Conservation (phyloP, 352 stramenopile genomes). For the Phytophthora europaea region DNA sequence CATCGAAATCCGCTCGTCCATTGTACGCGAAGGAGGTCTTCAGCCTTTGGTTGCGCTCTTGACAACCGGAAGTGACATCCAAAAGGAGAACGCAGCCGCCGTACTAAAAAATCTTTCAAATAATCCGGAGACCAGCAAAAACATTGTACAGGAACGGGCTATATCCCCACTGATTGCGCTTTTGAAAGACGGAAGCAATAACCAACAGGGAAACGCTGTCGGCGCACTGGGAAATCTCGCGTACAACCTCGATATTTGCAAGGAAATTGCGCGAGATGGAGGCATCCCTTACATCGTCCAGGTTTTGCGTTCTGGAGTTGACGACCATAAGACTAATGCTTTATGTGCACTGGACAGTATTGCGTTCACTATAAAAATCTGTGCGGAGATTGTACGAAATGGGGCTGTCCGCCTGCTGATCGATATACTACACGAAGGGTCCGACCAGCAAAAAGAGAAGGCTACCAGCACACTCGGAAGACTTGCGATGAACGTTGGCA, state of each 20-base stretch:
- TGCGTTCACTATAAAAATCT: background rate
- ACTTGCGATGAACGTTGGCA: background rate
- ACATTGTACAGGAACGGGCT: background rate
- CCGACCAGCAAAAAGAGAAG: background rate
- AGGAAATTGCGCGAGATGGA: background rate
- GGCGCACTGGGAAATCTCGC: background rate
- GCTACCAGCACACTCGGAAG: background rate
- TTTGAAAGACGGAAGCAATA: background rate
- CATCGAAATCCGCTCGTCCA: background rate
- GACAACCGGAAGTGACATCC: background rate
- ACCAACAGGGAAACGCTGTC: background rate
- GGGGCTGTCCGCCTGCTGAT: background rate
- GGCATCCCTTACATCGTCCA: background rate
- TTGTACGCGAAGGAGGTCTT: background rate
- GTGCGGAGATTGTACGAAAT: background rate
- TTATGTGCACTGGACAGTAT: background rate
- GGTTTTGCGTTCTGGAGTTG: background rate
- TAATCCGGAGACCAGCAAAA: background rate
- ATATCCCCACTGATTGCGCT: background rate
- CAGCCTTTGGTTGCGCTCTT: background rate
- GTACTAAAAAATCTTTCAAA: background rate
- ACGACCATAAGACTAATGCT: background rate
- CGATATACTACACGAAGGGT: background rate
- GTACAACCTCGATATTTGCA: background rate
- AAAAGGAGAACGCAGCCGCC: background rate